These are phyloP conservation scores for Leptomonas pyrrhocoris DNA, from an alignment of 208 protist species.

Conservation along the genomic window DNA sequence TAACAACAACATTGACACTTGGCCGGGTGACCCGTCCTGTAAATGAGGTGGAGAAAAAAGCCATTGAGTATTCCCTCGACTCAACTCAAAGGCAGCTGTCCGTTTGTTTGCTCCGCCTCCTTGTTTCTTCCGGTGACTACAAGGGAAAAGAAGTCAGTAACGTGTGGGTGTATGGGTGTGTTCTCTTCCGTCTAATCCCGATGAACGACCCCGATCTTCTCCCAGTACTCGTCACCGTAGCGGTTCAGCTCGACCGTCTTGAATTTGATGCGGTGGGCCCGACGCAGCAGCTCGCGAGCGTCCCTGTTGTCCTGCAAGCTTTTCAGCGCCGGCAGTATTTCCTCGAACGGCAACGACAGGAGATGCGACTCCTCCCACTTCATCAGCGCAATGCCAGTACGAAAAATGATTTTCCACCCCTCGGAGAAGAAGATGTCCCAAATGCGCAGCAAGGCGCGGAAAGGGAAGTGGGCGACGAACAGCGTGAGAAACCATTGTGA, in stretches of 20 bases:
- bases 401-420: constrained; percentile 94
- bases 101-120: too few species aligned
- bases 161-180: too few species aligned
- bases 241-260: constrained; percentile 85
- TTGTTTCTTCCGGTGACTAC: too few species aligned
- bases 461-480: constrained; percentile 91
- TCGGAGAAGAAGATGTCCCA: constrained; percentile 94
- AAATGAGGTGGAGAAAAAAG: too few species aligned
- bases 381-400: constrained; percentile 86
- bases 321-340: constrained; percentile 83
- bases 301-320: constrained; percentile 86
- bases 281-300: constrained; percentile 67
- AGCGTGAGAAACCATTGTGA: constrained; percentile 94
- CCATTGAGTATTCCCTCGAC: too few species aligned
- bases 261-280: constrained; percentile 84
- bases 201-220: constrained; percentile 30
- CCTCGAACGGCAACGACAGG: constrained; percentile 74
- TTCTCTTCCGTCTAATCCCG: constrained; percentile 12
- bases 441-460: constrained; percentile 85
- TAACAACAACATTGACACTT: too few species aligned
- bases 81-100: too few species aligned
- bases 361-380: constrained; percentile 88
- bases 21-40: too few species aligned
- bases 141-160: too few species aligned
- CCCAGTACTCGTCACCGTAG: constrained; percentile 86